These are phyloP conservation scores for Protomyces inundatus DNA, from an alignment of 1,139 yeast genomes.

Conservation along the genomic window DNA sequence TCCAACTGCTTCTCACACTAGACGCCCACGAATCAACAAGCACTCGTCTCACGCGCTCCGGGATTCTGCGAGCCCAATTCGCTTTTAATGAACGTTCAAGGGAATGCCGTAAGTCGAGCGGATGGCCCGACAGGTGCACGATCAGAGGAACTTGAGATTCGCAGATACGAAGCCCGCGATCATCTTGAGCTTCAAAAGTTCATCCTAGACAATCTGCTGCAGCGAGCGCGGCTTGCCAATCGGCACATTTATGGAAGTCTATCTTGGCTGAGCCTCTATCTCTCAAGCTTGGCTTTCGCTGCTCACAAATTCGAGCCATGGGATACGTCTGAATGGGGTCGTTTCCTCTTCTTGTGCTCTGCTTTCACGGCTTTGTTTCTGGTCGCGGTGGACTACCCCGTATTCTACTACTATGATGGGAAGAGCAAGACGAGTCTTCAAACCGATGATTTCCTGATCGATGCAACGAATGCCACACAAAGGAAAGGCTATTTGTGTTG, in stretches of 20 bases:
- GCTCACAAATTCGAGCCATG: slow-evolving; percentile 7
- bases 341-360: slow-evolving; percentile 13
- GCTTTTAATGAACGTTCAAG: no score
- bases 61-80: no score
- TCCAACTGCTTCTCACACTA: no score
- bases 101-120: no score
- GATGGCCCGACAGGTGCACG: no score
- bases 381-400: slow-evolving; percentile 14
- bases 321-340: slow-evolving; percentile 15
- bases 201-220: slow-evolving; percentile 16
- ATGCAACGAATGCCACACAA: not conserved
- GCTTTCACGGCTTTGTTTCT: slow-evolving; percentile 18
- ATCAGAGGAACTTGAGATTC: not conserved
- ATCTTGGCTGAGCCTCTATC: slow-evolving; percentile 1
- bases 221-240: slow-evolving; percentile 16
- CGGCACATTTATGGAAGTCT: slow-evolving; percentile 12
- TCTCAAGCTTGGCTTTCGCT: slow-evolving; percentile 11
- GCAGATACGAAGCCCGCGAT: not conserved
- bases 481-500: slow-evolving; percentile 3
- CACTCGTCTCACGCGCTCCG: no score
- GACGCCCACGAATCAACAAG: no score
- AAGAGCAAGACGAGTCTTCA: not conserved
- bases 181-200: slow-evolving; percentile 8
- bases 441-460: not conserved
- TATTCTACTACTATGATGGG: slow-evolving; percentile 6